A percentile compares a stretch with the other conserved stretches of the same genome.
Conservation (phyloP, 2,329 filamentous ascomycete species). For the Penicillium brevicompactum region DNA sequence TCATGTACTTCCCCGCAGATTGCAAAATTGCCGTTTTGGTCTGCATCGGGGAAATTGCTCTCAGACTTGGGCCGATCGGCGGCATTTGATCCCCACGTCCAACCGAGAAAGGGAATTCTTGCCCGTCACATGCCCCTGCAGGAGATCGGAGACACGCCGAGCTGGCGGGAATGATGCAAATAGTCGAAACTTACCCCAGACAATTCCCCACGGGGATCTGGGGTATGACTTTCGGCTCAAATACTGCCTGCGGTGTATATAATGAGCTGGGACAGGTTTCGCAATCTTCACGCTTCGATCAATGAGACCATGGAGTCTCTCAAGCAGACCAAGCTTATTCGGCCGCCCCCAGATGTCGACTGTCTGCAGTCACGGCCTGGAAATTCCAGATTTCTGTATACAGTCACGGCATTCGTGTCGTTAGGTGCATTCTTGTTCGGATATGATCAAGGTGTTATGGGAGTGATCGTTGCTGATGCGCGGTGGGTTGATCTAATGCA, state of each 20-base stretch:
- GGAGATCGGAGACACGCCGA: slow-evolving; percentile 1
- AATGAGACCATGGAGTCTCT: slow-evolving; percentile 7
- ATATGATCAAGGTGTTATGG: slow-evolving; percentile 23
- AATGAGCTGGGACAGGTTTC: neutral
- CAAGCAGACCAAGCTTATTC: slow-evolving; percentile 14
- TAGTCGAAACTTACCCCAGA: slow-evolving; percentile 1
- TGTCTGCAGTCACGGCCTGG: neutral
- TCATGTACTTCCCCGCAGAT: neutral
- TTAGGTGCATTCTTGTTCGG: slow-evolving; percentile 22
- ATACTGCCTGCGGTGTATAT: neutral
- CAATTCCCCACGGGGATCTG: neutral
- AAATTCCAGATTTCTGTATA: slow-evolving; percentile 10
- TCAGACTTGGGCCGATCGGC: neutral
- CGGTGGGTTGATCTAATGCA: slow-evolving; percentile 23
- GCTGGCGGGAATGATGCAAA: neutral
- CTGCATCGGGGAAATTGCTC: neutral
- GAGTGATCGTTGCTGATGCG: slow-evolving; percentile 21
- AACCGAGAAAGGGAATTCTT: neutral
- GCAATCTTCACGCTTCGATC: neutral
- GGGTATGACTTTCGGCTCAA: neutral
- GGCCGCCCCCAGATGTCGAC: slow-evolving; percentile 9
- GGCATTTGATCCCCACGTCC: neutral
- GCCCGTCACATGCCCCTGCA: neutral
- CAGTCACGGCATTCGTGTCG: slow-evolving; percentile 20
- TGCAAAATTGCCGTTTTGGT: neutral